Evolutionary conservation across 805 yeast species (phyloP).

Genomic region (Lipomyces sp.): DNA sequence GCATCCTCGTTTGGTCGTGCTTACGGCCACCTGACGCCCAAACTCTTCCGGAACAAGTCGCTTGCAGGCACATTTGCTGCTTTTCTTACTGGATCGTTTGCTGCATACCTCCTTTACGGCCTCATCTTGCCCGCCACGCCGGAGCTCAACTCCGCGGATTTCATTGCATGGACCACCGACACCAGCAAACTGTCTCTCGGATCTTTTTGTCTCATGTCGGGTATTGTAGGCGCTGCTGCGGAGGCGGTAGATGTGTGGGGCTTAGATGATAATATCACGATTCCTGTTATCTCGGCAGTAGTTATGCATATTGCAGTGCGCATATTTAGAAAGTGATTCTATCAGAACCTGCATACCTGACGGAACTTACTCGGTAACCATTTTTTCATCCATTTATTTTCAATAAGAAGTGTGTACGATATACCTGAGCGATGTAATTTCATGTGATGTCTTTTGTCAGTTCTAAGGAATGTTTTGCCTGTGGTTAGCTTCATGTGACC

Average conservation of each 20-base stretch:
- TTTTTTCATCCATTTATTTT: too few relatives aligned
- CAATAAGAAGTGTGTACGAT: too few relatives aligned
- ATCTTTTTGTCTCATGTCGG: conserved; percentile 58
- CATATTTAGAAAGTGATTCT: too few relatives aligned
- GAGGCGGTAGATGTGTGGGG: conserved; percentile 77
- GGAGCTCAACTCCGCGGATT: conserved; percentile 29
- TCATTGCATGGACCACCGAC: conserved; percentile 63
- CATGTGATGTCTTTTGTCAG: too few relatives aligned
- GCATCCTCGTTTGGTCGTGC: conserved; percentile 91
- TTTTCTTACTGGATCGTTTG: conserved; percentile 61
- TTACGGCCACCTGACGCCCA: conserved; percentile 80
- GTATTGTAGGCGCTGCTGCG: conserved; percentile 78
- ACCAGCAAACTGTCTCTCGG: conserved; percentile 55
- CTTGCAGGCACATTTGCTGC: conserved; percentile 92
- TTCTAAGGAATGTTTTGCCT: too few relatives aligned
- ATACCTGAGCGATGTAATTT: too few relatives aligned
- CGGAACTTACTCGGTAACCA: too few relatives aligned
- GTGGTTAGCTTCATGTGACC: too few relatives aligned
- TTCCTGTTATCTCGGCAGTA: conserved; percentile 78
- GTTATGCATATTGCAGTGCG: too few relatives aligned
- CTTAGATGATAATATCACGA: conserved; percentile 90
- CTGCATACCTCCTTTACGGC: conserved; percentile 70
- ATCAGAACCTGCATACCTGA: too few relatives aligned
- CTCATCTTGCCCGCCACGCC: conserved; percentile 55
- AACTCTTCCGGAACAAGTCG: conserved; percentile 69